phyloP scores from a whole-genome alignment of 306 rosid species.

The Pyrus pyrifolia region DNA sequence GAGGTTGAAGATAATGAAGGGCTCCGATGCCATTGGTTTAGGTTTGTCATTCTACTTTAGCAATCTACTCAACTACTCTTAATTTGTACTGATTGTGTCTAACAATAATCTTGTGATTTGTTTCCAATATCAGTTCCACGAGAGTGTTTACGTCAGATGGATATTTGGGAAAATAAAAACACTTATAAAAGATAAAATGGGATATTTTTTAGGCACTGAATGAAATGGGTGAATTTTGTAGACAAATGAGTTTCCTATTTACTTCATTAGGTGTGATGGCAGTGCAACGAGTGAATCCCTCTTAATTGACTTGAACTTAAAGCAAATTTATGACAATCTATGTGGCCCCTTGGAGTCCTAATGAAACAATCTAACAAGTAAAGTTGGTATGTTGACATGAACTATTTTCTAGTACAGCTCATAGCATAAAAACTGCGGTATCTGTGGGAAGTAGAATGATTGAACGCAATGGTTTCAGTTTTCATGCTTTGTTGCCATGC shows the following conservation, averaged over 20 bases:
- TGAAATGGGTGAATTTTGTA: neutral
- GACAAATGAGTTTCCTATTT: neutral
- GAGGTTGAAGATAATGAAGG: constrained; percentile 94
- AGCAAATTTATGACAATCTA: neutral
- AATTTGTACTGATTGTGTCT: neutral
- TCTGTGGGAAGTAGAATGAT: neutral
- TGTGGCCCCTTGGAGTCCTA: neutral
- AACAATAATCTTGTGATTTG: neutral
- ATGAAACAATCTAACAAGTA: neutral
- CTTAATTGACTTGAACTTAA: neutral
- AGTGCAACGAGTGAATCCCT: neutral
- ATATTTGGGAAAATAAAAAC: neutral
- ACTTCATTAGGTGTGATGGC: neutral
- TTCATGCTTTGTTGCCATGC: neutral
- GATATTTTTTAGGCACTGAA: neutral
- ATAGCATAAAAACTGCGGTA: neutral
- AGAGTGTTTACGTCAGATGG: neutral
- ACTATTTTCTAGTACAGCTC: neutral
- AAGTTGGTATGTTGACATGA: neutral
- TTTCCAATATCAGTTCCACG: neutral
- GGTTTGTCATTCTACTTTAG: constrained; percentile 45
- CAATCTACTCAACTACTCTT: neutral
- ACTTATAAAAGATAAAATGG: neutral
- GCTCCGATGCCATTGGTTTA: constrained; percentile 96
- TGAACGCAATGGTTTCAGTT: neutral